phyloP scores from a whole-genome alignment of 495 filamentous ascomycete species.

The Jackrogersella minutella region DNA sequence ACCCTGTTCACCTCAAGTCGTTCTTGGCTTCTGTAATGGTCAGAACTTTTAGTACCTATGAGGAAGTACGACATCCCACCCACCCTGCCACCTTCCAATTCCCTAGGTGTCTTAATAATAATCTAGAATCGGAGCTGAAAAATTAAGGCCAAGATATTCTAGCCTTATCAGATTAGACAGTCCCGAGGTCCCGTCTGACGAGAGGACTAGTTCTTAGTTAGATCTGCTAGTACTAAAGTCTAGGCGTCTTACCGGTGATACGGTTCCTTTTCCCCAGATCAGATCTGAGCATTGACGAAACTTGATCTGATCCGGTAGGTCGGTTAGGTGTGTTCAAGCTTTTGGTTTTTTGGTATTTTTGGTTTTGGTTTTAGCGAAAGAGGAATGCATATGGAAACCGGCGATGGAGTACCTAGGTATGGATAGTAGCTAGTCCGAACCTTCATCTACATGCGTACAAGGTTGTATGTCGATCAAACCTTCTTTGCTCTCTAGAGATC shows the following conservation, averaged over 20 bases:
- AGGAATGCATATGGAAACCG: slow-evolving; percentile 1
- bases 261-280: slow-evolving; percentile 17
- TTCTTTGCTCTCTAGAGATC: not conserved
- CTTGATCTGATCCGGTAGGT: slow-evolving; percentile 1
- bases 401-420: not conserved
- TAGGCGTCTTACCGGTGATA: slow-evolving; percentile 25
- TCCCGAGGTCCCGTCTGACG: not conserved
- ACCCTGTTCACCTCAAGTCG: not conserved
- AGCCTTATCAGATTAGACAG: slow-evolving; percentile 8
- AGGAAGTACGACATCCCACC: too few species aligned
- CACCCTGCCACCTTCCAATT: not conserved
- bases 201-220: not conserved
- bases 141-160: not conserved
- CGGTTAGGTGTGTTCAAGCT: slow-evolving; percentile 8
- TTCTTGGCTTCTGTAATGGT: slow-evolving; percentile 27
- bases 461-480: slow-evolving; percentile 3
- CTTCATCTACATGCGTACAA: not conserved
- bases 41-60: slow-evolving; percentile 12
- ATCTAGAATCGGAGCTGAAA: not conserved
- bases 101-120: not conserved
- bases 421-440: not conserved
- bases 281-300: not conserved
- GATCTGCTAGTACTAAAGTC: slow-evolving; percentile 12
- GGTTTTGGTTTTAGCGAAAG: too few species aligned
- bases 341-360: too few species aligned